These are phyloP conservation scores for Barnettozyma sucrosica DNA, from an alignment of 805 yeast genomes.

Conservation along the genomic window DNA sequence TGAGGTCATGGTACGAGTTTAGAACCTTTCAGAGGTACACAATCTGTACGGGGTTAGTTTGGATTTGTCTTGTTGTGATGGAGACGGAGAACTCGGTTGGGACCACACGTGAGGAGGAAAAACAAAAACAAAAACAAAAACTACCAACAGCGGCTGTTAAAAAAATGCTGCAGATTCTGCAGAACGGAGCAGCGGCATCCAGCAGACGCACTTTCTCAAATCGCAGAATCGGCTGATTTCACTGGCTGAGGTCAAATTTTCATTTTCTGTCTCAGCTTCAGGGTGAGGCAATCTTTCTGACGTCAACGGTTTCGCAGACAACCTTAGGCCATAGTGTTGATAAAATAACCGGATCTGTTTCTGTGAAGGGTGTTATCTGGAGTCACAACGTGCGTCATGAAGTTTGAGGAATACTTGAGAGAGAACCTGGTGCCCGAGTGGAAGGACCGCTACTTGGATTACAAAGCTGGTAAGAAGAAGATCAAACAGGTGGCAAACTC, in stretches of 20 bases:
- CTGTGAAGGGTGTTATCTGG: neutral
- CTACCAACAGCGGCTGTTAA: too few species aligned
- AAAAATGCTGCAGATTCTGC: neutral
- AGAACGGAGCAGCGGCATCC: neutral
- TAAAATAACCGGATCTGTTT: neutral
- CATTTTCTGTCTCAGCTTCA: neutral
- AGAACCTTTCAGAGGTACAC: too few species aligned
- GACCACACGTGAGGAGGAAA: too few species aligned
- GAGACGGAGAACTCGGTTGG: too few species aligned
- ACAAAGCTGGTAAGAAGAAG: conserved; percentile 37
- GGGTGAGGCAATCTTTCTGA: neutral
- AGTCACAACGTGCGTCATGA: conserved; percentile 4
- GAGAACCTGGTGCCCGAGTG: conserved; percentile 65
- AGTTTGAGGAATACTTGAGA: conserved; percentile 14
- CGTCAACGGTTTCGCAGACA: neutral
- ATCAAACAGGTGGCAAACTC: conserved; percentile 23
- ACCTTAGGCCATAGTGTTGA: neutral
- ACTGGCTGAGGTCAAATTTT: neutral
- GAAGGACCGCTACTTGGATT: conserved; percentile 76
- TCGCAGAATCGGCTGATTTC: neutral
- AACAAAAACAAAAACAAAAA: too few species aligned
- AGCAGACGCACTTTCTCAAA: neutral
- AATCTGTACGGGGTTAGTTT: too few species aligned
- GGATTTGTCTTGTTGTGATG: neutral
- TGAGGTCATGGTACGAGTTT: too few species aligned